Conservation (phyloP, 192 early-diverging fungal genomes). For the Chytriomyces sp. region DNA sequence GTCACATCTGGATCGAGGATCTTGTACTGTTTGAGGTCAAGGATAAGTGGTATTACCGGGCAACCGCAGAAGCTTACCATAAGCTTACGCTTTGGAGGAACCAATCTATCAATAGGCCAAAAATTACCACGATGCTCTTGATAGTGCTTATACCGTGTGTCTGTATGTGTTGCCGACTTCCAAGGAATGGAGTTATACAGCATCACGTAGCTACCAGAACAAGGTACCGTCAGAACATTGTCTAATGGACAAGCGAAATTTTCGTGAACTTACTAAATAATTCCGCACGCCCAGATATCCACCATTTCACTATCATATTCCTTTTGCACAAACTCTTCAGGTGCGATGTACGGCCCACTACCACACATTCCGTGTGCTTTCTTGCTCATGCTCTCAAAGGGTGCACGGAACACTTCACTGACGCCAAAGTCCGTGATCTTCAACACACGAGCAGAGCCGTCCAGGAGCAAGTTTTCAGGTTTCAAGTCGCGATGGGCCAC, state of each 20-base stretch:
- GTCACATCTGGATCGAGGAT: slow-evolving; percentile 81
- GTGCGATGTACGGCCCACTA: slow-evolving; percentile 96
- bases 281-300: slow-evolving; percentile 94
- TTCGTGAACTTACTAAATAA: slow-evolving; percentile 87
- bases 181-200: slow-evolving; percentile 60
- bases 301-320: slow-evolving; percentile 89
- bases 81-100: slow-evolving; percentile 65
- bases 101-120: slow-evolving; percentile 74
- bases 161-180: slow-evolving; percentile 45
- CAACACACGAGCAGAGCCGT: slow-evolving; percentile 69
- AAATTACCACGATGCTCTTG: slow-evolving; percentile 54
- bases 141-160: slow-evolving; percentile 54
- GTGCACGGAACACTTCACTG: slow-evolving; percentile 89
- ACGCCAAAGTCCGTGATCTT: slow-evolving; percentile 99
- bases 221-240: slow-evolving; percentile 52
- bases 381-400: slow-evolving; percentile 77
- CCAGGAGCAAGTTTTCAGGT: slow-evolving; percentile 85
- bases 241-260: slow-evolving; percentile 62
- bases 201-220: slow-evolving; percentile 66
- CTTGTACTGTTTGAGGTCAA: slow-evolving; percentile 40
- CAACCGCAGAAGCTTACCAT: slow-evolving; percentile 50
- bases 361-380: slow-evolving; percentile 90
- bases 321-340: slow-evolving; percentile 74
- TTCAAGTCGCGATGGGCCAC: slow-evolving; percentile 83
- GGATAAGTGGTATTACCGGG: background rate